Evolutionary conservation across 805 yeast genomes (phyloP), one percentile per base, ranked within the genome.

Genomic region (Cyberlindnera lachancei): DNA sequence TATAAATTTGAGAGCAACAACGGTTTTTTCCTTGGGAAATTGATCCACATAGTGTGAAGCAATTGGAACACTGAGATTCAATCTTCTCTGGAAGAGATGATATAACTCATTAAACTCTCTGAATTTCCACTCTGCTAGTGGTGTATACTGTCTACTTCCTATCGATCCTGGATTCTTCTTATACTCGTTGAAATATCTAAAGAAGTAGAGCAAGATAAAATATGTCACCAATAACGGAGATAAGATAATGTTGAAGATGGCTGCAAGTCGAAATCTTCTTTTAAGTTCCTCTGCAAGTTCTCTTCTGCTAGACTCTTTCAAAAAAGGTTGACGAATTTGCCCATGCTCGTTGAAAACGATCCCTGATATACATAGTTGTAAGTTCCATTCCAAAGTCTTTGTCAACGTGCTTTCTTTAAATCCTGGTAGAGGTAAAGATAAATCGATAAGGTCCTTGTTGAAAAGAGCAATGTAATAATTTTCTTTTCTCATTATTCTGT

Each of bases 401-500:
- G 98, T 90, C 19, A 92, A 60, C 10, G 68, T 59, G 27, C 56
- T 61, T 5, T 58, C 49, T 11, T 58, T 56, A 21, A 60, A 57
- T 4, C 64, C 51, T 0, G 79, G 76, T 4, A 74, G 40, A 1
- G 79, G 75, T 13, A 86, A 52, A 0, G 81, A 66, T 16, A 84
- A 59, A 47, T 82, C 81, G 26, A 90, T 58, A 1, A 90, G 61
- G 37, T 82, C 75, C 44, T 78, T 83, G 56, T 86, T 88, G 48
- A 84, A 77, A 44, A 92, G 58, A 1, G 96, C 96, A 51, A 92
- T 86, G 67, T 87, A 68, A 55, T 88, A 92, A 52, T 92, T 92
- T 39, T 92, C 98, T 44, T 79, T 84, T 38, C 99, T 66, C 98
- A 92, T 88, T 35, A 92, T 82, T 37, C 98, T 66, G 52, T 92